phyloP scores from a whole-genome alignment of 345 rosid species.

The Noccaea bulbosa region DNA sequence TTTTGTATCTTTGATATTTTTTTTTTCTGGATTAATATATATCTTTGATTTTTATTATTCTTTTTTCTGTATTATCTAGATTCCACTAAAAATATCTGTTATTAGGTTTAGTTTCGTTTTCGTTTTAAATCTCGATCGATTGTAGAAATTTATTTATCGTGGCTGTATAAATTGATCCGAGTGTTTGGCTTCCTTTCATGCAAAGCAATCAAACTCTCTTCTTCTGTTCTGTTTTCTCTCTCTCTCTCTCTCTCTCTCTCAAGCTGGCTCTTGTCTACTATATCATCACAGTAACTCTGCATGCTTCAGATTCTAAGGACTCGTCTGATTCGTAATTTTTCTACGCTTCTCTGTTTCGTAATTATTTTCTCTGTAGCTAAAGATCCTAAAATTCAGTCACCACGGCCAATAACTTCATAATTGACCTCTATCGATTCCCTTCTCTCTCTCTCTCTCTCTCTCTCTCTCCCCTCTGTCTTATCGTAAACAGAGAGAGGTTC shows the following conservation, averaged over 20 bases:
- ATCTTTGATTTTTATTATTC: not conserved
- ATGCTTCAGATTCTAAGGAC: slow-evolving; percentile 35
- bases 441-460: not conserved
- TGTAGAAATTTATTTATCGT: not conserved
- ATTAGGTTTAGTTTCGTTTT: slow-evolving; percentile 29
- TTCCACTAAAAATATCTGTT: slow-evolving; percentile 27
- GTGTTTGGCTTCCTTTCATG: slow-evolving; percentile 27
- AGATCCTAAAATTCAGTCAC: slow-evolving; percentile 10
- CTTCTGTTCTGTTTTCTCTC: not conserved
- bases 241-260: slow-evolving; percentile 2
- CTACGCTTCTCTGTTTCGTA: not conserved
- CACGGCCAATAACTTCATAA: slow-evolving; percentile 17
- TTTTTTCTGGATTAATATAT: not conserved
- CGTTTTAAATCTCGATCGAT: slow-evolving; percentile 3
- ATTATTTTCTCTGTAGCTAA: slow-evolving; percentile 9
- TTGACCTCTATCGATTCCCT: slow-evolving; percentile 17
- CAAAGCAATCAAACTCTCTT: slow-evolving; percentile 30
- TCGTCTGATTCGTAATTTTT: not conserved
- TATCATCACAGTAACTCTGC: slow-evolving; percentile 36
- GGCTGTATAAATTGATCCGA: slow-evolving; percentile 6
- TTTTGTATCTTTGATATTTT: not conserved
- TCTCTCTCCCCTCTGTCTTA: slow-evolving; percentile 4
- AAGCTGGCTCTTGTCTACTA: slow-evolving; percentile 30
- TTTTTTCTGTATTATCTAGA: not conserved
- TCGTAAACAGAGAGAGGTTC: slow-evolving; percentile 21